Conservation (phyloP, 169 alveolate genomes). For the Cyclospora cayetanensis region DNA sequence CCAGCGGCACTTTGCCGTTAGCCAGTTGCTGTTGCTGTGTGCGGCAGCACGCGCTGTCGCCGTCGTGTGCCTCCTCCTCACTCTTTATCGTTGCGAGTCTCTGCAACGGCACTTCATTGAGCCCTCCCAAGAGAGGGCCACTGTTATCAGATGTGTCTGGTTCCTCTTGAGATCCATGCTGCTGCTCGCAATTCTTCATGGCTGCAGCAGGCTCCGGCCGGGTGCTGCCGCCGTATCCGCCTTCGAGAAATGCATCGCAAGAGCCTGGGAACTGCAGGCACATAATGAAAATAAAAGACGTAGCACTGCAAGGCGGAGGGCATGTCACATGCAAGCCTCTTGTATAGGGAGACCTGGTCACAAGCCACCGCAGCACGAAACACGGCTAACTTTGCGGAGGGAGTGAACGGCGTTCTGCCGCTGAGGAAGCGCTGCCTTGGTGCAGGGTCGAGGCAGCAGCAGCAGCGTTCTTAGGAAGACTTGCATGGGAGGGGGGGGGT, state of each 20-base stretch:
- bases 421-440: too few species aligned
- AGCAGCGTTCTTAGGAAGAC: constrained; percentile 48
- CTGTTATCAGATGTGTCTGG: neutral
- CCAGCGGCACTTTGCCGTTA: constrained; percentile 45
- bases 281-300: too few species aligned
- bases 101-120: constrained; percentile 31
- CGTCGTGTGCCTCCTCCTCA: constrained; percentile 45
- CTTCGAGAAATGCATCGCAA: neutral
- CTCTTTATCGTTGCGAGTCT: constrained; percentile 49
- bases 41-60: constrained; percentile 39
- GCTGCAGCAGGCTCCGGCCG: neutral
- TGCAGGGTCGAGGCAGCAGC: too few species aligned
- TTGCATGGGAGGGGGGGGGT: constrained; percentile 58
- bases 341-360: too few species aligned
- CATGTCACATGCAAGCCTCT: too few species aligned
- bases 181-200: neutral
- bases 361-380: too few species aligned
- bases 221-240: neutral
- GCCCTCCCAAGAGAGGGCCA: neutral
- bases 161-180: neutral
- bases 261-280: constrained; percentile 40
- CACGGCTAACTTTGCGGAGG: too few species aligned
- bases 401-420: too few species aligned
- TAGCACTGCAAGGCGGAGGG: too few species aligned
- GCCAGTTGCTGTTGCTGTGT: constrained; percentile 49